phyloP scores from a whole-genome alignment of 73 alveolate genomes.

The Blepharisma stoltei region DNA sequence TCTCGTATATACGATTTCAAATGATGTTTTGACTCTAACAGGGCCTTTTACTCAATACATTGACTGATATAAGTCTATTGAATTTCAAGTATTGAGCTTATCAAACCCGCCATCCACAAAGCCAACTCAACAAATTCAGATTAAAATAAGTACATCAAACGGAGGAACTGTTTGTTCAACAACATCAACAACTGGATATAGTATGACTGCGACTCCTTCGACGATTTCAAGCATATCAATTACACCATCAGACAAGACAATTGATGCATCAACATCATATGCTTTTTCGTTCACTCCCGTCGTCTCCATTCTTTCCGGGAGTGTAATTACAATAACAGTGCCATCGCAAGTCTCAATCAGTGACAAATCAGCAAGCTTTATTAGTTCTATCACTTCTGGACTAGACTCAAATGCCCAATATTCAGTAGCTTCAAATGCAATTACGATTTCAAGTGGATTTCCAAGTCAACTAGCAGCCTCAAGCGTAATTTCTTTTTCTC shows the following conservation, averaged over 20 bases:
- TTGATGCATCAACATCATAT: slow-evolving; percentile 1
- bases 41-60: too few relatives aligned
- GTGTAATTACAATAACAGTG: neutral
- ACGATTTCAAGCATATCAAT: slow-evolving; percentile 3
- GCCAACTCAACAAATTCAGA: neutral
- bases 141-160: neutral
- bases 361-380: too few relatives aligned
- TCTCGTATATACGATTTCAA: too few relatives aligned
- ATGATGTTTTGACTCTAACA: too few relatives aligned
- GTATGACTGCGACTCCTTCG: neutral
- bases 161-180: neutral
- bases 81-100: neutral
- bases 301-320: neutral
- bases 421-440: too few relatives aligned
- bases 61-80: neutral
- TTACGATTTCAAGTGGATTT: too few relatives aligned
- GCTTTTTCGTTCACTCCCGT: neutral
- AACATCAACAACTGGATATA: neutral
- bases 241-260: slow-evolving; percentile 1
- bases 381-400: too few relatives aligned
- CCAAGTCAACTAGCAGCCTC: too few relatives aligned
- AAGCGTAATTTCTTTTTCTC: neutral
- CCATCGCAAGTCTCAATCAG: neutral
- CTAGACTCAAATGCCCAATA: too few relatives aligned
- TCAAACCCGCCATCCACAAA: neutral